Evolutionary conservation across 2,329 filamentous ascomycete species (phyloP), one percentile per base, ranked within the genome.

Genomic region (Cladosporium sp.): DNA sequence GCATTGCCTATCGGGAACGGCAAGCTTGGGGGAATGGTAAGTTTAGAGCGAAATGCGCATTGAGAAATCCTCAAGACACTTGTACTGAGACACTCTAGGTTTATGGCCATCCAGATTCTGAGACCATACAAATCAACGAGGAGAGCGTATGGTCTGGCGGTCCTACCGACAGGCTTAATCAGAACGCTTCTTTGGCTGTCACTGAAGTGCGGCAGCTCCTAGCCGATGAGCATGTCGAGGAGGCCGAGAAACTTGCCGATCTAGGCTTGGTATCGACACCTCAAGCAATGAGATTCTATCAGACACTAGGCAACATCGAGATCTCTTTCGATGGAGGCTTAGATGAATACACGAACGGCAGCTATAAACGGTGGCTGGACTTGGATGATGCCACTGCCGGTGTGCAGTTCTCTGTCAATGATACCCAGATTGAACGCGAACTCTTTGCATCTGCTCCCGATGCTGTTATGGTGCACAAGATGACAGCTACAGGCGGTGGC

Each of bases 101-200:
- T 11, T 63, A 63, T 21, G 61, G 61, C 10, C 23, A 14, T 16
- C 33, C 61, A 18, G 61, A 55, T 31, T 44, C 61, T 12, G 61
- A 63, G 35, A 63, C 50, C 2, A 56, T 63, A 16, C 61, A 63
- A 23, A 55, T 63, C 33, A 63, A 63, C 28, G 61, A 63, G n/a
- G 61, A 63, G 16, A 56, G 49, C 35, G 61, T 63, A 12, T 63
- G 61, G 61, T 63, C 61, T 4, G 61, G 61, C 26, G 61, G 61
- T 5, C 61, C 61, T 10, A 63, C 49, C 18, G 50, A 63, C 26
- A 40, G 61, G 35, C 50, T 63, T 11, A 63, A 63, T 5, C 61
- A 56, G 26, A 63, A 63, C 23, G 33, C 61, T 2, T 63, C 61
- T 16, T 26, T 56, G 16, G 61, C 61, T 14, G 50, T 63, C 23